Conservation (phyloP, 2,329 filamentous ascomycete genomes). For the Epichloe uncinata region DNA sequence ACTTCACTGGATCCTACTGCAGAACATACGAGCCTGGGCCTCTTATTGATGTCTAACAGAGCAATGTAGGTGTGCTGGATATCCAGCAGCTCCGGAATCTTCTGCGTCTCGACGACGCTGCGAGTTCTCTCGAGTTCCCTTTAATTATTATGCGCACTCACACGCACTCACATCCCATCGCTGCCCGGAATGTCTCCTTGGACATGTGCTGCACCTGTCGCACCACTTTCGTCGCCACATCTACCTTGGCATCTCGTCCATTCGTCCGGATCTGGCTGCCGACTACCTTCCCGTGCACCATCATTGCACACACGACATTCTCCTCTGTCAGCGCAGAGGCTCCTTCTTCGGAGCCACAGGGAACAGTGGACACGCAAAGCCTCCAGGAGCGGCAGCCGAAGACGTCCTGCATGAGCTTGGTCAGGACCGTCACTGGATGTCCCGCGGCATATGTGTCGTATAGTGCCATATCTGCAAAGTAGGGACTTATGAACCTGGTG, state of each 20-base stretch:
- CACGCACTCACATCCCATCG: constrained; percentile 51
- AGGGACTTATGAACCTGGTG: constrained; percentile 55
- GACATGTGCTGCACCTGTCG: constrained; percentile 29
- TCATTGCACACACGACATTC: constrained; percentile 55
- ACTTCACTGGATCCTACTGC: too few relatives aligned
- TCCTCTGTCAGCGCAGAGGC: constrained; percentile 25
- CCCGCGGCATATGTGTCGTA: constrained; percentile 81
- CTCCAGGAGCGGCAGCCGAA: constrained; percentile 53
- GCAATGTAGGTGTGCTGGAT: too few relatives aligned
- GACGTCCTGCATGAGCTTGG: constrained; percentile 46
- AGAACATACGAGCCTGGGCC: too few relatives aligned
- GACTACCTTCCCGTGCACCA: constrained; percentile 62
- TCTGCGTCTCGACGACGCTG: too few relatives aligned
- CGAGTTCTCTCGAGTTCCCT: too few relatives aligned
- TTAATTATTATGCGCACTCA: too few relatives aligned
- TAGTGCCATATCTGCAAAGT: constrained; percentile 72
- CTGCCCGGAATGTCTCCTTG: constrained; percentile 43
- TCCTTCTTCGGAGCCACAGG: constrained; percentile 26
- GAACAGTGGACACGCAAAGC: constrained; percentile 34
- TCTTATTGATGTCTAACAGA: too few relatives aligned
- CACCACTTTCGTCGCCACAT: constrained; percentile 47
- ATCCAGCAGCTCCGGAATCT: too few relatives aligned
- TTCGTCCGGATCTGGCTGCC: constrained; percentile 48
- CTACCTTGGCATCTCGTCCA: constrained; percentile 59
- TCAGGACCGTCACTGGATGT: constrained; percentile 67